Percentiles rank a stretch among this genome's conserved stretches.
Evolutionary conservation across 805 yeast species (phyloP).

Genomic region (Debaryomyces prosopidis): DNA sequence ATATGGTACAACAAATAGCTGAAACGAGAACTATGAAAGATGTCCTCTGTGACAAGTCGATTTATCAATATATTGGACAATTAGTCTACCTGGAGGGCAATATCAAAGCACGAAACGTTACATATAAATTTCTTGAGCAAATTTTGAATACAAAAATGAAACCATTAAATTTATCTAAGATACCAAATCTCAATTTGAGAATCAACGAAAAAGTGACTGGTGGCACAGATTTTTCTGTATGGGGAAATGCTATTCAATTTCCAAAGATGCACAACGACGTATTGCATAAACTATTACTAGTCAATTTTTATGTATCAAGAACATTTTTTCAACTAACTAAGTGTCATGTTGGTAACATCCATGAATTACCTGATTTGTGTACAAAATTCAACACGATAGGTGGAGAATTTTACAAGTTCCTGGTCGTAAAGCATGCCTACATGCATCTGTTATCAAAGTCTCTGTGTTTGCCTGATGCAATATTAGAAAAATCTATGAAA

Average conservation of each 20-base stretch:
- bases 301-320: conserved; percentile 15
- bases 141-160: neutral
- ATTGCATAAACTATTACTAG: conserved; percentile 6
- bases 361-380: conserved; percentile 12
- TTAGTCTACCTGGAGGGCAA: neutral
- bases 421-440: conserved; percentile 5
- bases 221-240: neutral
- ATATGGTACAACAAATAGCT: neutral
- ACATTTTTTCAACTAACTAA: conserved; percentile 7
- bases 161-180: neutral
- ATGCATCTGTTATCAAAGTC: neutral
- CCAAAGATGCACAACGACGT: neutral
- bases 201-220: neutral
- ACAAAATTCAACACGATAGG: conserved; percentile 17
- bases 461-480: neutral
- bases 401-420: conserved; percentile 13
- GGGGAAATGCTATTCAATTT: neutral
- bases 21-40: neutral
- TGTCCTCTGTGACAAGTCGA: neutral
- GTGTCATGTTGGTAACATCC: neutral
- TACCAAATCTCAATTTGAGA: neutral
- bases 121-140: conserved; percentile 1
- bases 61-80: conserved; percentile 2
- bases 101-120: neutral
- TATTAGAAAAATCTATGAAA: conserved; percentile 4